These are phyloP conservation scores for Sechiopsis laciniata DNA, from an alignment of 306 rosid species.

Conservation along the genomic window DNA sequence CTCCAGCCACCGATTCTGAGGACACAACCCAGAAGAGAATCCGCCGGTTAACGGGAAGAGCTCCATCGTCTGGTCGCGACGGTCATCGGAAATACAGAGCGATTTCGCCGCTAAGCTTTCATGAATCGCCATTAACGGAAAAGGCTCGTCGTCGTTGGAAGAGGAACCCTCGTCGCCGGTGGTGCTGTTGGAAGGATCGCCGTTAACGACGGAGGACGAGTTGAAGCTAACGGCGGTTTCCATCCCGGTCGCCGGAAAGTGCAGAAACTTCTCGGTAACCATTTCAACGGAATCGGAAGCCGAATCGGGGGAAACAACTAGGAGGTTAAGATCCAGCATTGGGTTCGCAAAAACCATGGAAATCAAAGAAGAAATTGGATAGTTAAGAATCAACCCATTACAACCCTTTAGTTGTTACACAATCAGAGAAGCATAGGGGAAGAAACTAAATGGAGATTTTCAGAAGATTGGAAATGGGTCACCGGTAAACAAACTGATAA, in stretches of 20 bases:
- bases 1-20: conserved; percentile 39
- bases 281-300: conserved; percentile 27
- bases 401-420: neutral
- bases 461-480: neutral
- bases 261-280: conserved; percentile 28
- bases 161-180: conserved; percentile 32
- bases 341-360: conserved; percentile 8
- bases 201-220: conserved; percentile 54
- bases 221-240: conserved; percentile 64
- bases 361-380: neutral
- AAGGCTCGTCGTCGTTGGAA: conserved; percentile 33
- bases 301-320: conserved; percentile 32
- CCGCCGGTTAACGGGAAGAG: conserved; percentile 49
- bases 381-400: neutral
- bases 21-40: conserved; percentile 19
- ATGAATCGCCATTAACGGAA: conserved; percentile 27
- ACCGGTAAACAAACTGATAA: neutral
- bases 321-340: conserved; percentile 88
- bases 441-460: neutral
- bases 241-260: conserved; percentile 32
- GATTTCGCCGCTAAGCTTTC: conserved; percentile 6
- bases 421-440: neutral
- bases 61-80: conserved; percentile 49
- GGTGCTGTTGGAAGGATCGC: conserved; percentile 32
- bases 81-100: conserved; percentile 13